Evolutionary conservation across 306 rosid species (phyloP), one percentile per base, ranked within the genome.

Genomic region (Dryas alaskensis): DNA sequence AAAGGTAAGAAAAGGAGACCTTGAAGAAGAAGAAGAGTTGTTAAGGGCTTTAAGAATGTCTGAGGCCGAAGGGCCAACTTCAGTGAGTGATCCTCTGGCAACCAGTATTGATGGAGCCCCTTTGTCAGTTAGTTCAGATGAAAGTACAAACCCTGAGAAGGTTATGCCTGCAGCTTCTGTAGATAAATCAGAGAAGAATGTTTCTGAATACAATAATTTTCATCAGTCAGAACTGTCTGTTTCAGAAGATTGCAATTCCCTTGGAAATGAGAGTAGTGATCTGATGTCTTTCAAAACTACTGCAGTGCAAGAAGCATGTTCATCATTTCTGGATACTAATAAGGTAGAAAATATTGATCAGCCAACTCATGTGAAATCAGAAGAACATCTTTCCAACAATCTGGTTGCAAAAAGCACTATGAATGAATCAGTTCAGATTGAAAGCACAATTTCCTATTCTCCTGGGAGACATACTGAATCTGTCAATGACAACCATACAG

Each of bases 21-120:
- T 79, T 83, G 93, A 92, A 89, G 99, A 95, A 86, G 98, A 92
- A 76, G 93, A 73, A 60, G 92, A 88, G 85, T 82, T 95, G 62
- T 75, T 85, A 77, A 92, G 82, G 83, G 92, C 80, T 78, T 81
- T 95, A 86, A 78, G 79, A 76, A 54, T 95, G 78, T 95, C 99
- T 9, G 84, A 84, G 83, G 77, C 69, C 52, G 87, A 77, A 74
- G 60, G 73, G 43, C 68, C 73, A 48, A 75, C 76, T 73, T 65
- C 85, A 73, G 74, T 57, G n/a, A 74, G 77, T 46, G 84, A 87
- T 82, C 83, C 86, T 55, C 53, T 54, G 59, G 83, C 63, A 53
- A 81, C 53, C 54, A 76, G 78, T 70, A 16, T 60, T 49, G 70
- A 70, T 74, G 82, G 48, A 17, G 76, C 58, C 70, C 81, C 80